phyloP scores from a whole-genome alignment of 352 stramenopile genomes.

The Ophiocytium majus region DNA sequence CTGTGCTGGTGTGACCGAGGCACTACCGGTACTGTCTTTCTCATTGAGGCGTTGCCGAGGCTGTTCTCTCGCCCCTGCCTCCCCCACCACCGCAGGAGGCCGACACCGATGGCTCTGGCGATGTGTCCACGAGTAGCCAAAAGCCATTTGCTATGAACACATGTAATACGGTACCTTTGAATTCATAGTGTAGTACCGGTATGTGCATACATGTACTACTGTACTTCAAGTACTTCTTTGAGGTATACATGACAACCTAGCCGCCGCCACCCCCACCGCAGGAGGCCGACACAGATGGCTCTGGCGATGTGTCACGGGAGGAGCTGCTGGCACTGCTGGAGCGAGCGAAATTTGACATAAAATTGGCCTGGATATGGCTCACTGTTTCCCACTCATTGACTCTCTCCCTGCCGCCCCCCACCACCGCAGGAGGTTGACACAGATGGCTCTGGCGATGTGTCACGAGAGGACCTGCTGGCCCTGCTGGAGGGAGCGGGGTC shows the following conservation, averaged over 20 bases:
- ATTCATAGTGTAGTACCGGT: neutral
- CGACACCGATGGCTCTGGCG: neutral
- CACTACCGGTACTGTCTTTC: neutral
- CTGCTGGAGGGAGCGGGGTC: slow-evolving; percentile 32
- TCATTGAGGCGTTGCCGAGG: too few relatives aligned
- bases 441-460: slow-evolving; percentile 59
- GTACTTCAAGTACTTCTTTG: too few relatives aligned
- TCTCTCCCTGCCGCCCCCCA: neutral
- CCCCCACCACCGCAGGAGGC: neutral
- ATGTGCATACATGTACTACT: too few relatives aligned
- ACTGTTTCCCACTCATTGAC: neutral
- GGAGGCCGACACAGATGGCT: slow-evolving; percentile 53
- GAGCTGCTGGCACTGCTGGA: slow-evolving; percentile 41
- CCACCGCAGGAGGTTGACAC: slow-evolving; percentile 60
- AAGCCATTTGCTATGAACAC: neutral
- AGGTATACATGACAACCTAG: too few relatives aligned
- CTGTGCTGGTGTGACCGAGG: neutral
- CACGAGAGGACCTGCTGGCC: slow-evolving; percentile 52
- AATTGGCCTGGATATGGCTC: neutral
- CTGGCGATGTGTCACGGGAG: slow-evolving; percentile 49
- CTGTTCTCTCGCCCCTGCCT: neutral
- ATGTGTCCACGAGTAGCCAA: neutral
- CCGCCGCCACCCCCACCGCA: too few relatives aligned
- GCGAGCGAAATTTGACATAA: neutral
- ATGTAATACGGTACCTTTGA: neutral